A percentile compares a stretch with the other conserved stretches of the same genome.
Conservation (phyloP, 257 asterid genomes). For the Thymus quinquecostatus region DNA sequence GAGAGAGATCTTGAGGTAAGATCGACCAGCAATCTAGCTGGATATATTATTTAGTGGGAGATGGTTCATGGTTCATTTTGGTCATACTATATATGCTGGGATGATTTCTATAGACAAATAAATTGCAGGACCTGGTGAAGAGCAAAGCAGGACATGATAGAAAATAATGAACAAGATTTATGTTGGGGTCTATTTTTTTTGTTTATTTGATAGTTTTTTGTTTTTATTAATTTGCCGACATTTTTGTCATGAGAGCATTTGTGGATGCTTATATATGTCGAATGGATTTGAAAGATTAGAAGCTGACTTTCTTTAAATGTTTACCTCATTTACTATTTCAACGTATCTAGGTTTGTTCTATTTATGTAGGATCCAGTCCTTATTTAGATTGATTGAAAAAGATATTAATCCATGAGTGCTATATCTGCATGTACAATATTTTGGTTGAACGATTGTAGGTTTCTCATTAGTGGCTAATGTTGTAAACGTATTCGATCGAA, state of each 20-base stretch:
- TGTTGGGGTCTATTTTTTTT: not conserved
- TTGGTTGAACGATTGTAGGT: no score
- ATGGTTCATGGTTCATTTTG: conserved; percentile 32
- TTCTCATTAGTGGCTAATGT: no score
- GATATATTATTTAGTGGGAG: conserved; percentile 18
- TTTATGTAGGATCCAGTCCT: no score
- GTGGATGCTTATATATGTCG: not conserved
- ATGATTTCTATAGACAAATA: conserved; percentile 32
- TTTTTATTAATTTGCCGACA: conserved; percentile 22
- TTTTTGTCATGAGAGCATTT: conserved; percentile 19
- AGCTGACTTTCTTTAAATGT: no score
- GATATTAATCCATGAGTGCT: no score
- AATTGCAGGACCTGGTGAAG: conserved; percentile 16
- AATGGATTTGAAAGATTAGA: no score
- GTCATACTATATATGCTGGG: conserved; percentile 31
- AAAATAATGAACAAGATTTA: conserved; percentile 28
- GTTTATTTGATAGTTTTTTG: conserved; percentile 23
- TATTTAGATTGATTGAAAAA: no score
- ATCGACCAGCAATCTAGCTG: conserved; percentile 15
- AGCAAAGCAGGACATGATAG: conserved; percentile 13
- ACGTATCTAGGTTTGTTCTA: not conserved
- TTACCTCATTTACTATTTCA: no score
- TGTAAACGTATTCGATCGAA: no score
- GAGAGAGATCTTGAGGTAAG: conserved; percentile 15
- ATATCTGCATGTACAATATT: no score